Conservation (phyloP, 1,284 basidiomycete genomes). For the Fomitopsis pinicola region DNA sequence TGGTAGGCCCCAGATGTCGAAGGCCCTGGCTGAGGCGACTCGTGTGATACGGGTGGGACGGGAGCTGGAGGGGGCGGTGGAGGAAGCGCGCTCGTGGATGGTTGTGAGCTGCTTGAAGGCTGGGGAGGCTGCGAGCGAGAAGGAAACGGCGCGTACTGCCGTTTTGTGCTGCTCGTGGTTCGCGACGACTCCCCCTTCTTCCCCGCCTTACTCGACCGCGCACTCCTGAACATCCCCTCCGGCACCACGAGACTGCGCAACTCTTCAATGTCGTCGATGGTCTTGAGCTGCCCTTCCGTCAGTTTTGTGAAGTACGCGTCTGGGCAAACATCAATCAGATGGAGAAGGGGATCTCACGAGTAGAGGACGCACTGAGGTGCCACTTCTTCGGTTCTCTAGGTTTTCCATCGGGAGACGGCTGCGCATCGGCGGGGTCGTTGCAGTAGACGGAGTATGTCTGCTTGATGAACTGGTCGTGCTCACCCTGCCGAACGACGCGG, state of each 20-base stretch:
- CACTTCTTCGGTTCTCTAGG: slow-evolving; percentile 54
- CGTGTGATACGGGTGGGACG: slow-evolving; percentile 10
- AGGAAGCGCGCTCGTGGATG: slow-evolving; percentile 8
- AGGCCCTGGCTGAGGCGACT: slow-evolving; percentile 19
- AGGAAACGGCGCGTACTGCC: slow-evolving; percentile 58
- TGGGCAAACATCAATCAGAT: slow-evolving; percentile 24
- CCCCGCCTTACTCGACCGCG: slow-evolving; percentile 18
- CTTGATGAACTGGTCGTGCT: slow-evolving; percentile 72
- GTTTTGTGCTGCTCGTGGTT: slow-evolving; percentile 23
- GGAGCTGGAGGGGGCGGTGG: slow-evolving; percentile 18
- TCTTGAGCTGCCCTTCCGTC: slow-evolving; percentile 30
- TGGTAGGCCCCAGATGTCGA: not conserved
- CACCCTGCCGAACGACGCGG: slow-evolving; percentile 35
- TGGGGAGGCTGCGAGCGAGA: slow-evolving; percentile 23
- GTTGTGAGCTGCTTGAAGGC: slow-evolving; percentile 8
- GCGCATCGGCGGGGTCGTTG: slow-evolving; percentile 18
- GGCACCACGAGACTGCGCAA: slow-evolving; percentile 30
- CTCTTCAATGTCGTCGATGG: slow-evolving; percentile 31
- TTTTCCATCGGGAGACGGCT: slow-evolving; percentile 17
- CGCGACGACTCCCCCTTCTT: slow-evolving; percentile 17
- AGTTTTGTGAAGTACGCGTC: slow-evolving; percentile 76
- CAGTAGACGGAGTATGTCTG: slow-evolving; percentile 71
- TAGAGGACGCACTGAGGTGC: slow-evolving; percentile 59
- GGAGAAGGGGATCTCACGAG: not conserved
- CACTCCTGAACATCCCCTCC: slow-evolving; percentile 50